Conservation (phyloP, 495 filamentous ascomycete species). For the Penicillium salamii region DNA sequence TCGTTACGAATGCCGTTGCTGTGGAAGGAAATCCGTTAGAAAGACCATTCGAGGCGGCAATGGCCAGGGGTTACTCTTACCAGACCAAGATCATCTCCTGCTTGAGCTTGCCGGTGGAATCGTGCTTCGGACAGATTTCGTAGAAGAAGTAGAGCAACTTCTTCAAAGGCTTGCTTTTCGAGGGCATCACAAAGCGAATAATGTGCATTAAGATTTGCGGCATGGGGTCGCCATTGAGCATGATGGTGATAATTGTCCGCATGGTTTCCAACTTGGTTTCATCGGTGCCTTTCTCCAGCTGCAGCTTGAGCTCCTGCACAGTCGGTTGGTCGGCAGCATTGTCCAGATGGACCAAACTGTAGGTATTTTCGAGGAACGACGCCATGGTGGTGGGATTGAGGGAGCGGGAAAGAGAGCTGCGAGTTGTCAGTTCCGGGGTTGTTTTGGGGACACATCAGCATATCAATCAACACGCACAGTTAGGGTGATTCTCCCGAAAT, state of each 20-base stretch:
- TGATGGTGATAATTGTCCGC: constrained; percentile 93
- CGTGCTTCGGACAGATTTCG: constrained; percentile 96
- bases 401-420: constrained; percentile 35
- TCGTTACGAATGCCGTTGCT: constrained; percentile 99
- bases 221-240: constrained; percentile 98
- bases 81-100: constrained; percentile 99
- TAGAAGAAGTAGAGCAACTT: constrained; percentile 99
- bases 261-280: constrained; percentile 97
- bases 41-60: not conserved
- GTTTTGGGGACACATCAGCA: constrained; percentile 33
- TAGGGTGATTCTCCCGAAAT: constrained; percentile 27
- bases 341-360: constrained; percentile 94
- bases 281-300: constrained; percentile 96
- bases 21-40: constrained; percentile 20
- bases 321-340: constrained; percentile 90
- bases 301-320: constrained; percentile 83
- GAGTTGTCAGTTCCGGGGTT: constrained; percentile 41
- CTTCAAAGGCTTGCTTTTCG: constrained; percentile 93
- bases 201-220: constrained; percentile 97
- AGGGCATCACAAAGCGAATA: constrained; percentile 99
- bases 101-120: constrained; percentile 87
- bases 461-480: constrained; percentile 21
- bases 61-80: constrained; percentile 51
- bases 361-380: constrained; percentile 87
- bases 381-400: constrained; percentile 67